Conservation (phyloP, 2,329 filamentous ascomycete species). For the Paecilomyces sp. region DNA sequence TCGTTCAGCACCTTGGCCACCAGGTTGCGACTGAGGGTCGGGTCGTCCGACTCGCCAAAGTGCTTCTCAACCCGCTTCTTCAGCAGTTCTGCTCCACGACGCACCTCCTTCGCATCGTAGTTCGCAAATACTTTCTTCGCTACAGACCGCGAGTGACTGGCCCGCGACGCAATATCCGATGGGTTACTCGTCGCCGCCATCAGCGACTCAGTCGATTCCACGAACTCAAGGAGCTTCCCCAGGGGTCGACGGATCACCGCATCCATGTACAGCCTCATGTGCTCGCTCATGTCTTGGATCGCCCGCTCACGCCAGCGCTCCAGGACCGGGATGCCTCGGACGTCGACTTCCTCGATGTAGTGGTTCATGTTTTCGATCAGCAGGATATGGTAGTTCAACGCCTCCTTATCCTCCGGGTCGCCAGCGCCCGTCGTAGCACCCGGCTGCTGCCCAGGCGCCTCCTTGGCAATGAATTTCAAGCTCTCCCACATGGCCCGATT, state of each 20-base stretch:
- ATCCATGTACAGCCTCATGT: conserved; percentile 79
- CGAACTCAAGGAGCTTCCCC: conserved; percentile 82
- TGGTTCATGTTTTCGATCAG: conserved; percentile 99
- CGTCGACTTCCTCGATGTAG: conserved; percentile 85
- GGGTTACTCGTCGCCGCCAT: conserved; percentile 52
- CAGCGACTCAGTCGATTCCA: conserved; percentile 77
- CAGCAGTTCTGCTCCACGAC: conserved; percentile 82
- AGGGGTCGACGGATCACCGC: conserved; percentile 83
- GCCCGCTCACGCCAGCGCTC: conserved; percentile 78
- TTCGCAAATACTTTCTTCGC: conserved; percentile 80
- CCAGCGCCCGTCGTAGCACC: conserved; percentile 40
- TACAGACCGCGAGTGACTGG: conserved; percentile 71
- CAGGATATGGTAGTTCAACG: conserved; percentile 93
- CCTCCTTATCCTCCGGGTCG: conserved; percentile 89
- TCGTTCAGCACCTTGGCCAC: conserved; percentile 54
- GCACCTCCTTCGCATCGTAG: conserved; percentile 77
- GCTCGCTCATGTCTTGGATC: conserved; percentile 70
- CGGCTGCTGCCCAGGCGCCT: conserved; percentile 53
- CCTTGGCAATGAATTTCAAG: conserved; percentile 85
- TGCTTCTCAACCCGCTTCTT: conserved; percentile 94
- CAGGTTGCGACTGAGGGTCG: conserved; percentile 53
- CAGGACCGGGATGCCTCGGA: conserved; percentile 65
- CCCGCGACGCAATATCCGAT: conserved; percentile 64
- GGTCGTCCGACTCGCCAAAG: conserved; percentile 82
- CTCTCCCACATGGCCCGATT: conserved; percentile 96